Evolutionary conservation across 2,329 filamentous ascomycete species (phyloP).

Genomic region (Hirsutella rhossiliensis): DNA sequence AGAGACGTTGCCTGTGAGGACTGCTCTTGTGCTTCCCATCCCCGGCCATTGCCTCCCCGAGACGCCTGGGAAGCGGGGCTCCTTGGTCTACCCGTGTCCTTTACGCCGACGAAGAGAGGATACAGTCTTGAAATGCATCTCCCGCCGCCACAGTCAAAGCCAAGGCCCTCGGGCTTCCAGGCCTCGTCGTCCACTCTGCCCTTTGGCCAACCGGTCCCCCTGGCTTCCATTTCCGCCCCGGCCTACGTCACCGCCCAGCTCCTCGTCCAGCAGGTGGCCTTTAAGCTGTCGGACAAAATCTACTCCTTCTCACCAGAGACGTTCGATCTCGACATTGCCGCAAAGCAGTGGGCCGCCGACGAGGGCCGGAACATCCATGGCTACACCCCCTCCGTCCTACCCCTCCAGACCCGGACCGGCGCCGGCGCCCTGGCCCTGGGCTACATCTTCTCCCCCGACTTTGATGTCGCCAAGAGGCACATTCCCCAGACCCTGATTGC

Average conservation of each 20-base stretch:
- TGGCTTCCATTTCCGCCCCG: constrained; percentile 62
- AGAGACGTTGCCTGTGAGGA: too few species aligned
- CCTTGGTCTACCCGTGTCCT: neutral
- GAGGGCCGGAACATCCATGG: constrained; percentile 71
- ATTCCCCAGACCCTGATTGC: constrained; percentile 86
- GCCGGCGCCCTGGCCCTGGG: constrained; percentile 86
- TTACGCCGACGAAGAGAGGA: neutral
- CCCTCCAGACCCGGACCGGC: constrained; percentile 77
- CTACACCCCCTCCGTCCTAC: constrained; percentile 63
- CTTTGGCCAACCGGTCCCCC: constrained; percentile 41
- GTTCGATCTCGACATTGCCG: constrained; percentile 79
- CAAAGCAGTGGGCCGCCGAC: constrained; percentile 61
- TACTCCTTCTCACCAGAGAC: constrained; percentile 93
- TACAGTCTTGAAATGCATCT: constrained; percentile 14
- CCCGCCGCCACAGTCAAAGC: constrained; percentile 24
- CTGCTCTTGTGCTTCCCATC: too few species aligned
- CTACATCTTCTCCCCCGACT: constrained; percentile 96
- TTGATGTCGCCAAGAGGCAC: constrained; percentile 80
- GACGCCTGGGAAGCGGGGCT: too few species aligned
- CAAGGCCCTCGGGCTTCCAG: constrained; percentile 19
- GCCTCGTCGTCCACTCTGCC: constrained; percentile 40
- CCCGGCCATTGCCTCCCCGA: too few species aligned
- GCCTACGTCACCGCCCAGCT: constrained; percentile 90
- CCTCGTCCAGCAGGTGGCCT: constrained; percentile 91
- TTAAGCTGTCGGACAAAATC: constrained; percentile 90